Conservation (phyloP, 148 eudicot genomes). For the Hydrangea macrophylla region DNA sequence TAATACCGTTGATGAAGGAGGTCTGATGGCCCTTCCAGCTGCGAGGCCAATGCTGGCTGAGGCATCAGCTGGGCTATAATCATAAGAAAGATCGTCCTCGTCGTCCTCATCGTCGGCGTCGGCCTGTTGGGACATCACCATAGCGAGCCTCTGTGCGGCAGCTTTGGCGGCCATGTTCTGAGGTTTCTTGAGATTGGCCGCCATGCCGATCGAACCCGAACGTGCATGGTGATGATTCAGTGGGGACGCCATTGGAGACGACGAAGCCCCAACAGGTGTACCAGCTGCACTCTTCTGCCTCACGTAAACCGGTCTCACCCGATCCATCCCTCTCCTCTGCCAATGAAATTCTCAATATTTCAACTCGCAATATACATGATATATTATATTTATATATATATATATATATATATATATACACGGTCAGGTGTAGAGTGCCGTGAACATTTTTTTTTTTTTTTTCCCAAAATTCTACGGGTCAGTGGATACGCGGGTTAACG, state of each 20-base stretch:
- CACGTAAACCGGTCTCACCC: slow-evolving; percentile 30
- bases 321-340: slow-evolving; percentile 37
- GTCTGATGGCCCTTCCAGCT: slow-evolving; percentile 49
- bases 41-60: slow-evolving; percentile 50
- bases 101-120: slow-evolving; percentile 65
- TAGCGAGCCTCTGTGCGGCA: slow-evolving; percentile 81
- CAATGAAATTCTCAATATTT: slow-evolving; percentile 1
- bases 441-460: too few species aligned
- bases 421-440: too few species aligned
- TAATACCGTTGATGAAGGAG: slow-evolving; percentile 55
- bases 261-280: slow-evolving; percentile 12
- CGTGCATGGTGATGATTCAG: slow-evolving; percentile 52
- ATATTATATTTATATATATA: too few species aligned
- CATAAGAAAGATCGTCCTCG: slow-evolving; percentile 61
- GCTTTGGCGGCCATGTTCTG: slow-evolving; percentile 61
- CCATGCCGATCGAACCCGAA: slow-evolving; percentile 37
- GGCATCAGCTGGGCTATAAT: slow-evolving; percentile 32
- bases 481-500: too few species aligned
- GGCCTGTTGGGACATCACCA: slow-evolving; percentile 61
- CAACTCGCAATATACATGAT: not conserved
- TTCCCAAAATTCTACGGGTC: too few species aligned
- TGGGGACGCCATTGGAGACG: slow-evolving; percentile 40
- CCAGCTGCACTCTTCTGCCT: slow-evolving; percentile 29
- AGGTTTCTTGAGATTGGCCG: slow-evolving; percentile 34
- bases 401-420: too few species aligned